Percentiles rank a stretch among this genome's conserved stretches.
These are phyloP conservation scores for Paracorniculantispora psalliotae DNA, from an alignment of 2,329 filamentous ascomycete genomes.

Conservation along the genomic window DNA sequence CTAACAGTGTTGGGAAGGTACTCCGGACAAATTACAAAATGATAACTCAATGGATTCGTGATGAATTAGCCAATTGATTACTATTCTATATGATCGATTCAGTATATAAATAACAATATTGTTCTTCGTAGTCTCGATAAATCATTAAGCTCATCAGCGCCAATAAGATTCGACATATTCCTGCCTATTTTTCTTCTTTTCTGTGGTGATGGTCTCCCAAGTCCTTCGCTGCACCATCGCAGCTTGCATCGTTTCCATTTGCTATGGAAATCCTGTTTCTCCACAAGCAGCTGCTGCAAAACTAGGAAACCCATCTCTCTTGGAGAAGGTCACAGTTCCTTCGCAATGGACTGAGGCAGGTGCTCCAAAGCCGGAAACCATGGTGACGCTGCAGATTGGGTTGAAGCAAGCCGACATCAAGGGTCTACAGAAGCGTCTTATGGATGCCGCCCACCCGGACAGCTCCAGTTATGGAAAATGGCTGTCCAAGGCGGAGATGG, in stretches of 20 bases:
- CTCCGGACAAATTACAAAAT: background rate
- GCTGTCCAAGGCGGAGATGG: constrained; percentile 19
- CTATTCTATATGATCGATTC: background rate
- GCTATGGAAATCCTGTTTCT: background rate
- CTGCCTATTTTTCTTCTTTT: background rate
- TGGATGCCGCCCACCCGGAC: constrained; percentile 20
- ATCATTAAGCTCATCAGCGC: background rate
- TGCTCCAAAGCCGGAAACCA: background rate
- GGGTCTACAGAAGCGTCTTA: constrained; percentile 20
- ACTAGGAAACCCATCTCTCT: background rate
- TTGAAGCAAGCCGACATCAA: constrained; percentile 18
- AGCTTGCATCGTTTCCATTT: background rate
- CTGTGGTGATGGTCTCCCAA: background rate
- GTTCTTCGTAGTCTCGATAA: background rate
- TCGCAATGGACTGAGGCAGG: background rate
- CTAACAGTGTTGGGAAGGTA: background rate
- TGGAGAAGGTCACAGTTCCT: background rate
- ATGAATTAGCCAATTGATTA: background rate
- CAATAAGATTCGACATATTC: background rate
- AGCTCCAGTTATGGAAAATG: constrained; percentile 23
- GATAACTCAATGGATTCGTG: background rate
- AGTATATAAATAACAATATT: background rate
- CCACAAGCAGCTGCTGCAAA: background rate
- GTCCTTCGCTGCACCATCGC: background rate
- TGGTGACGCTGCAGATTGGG: constrained; percentile 5